Evolutionary conservation across 1,139 yeast species (phyloP).

Genomic region (Scheffersomyces cryptocercus): DNA sequence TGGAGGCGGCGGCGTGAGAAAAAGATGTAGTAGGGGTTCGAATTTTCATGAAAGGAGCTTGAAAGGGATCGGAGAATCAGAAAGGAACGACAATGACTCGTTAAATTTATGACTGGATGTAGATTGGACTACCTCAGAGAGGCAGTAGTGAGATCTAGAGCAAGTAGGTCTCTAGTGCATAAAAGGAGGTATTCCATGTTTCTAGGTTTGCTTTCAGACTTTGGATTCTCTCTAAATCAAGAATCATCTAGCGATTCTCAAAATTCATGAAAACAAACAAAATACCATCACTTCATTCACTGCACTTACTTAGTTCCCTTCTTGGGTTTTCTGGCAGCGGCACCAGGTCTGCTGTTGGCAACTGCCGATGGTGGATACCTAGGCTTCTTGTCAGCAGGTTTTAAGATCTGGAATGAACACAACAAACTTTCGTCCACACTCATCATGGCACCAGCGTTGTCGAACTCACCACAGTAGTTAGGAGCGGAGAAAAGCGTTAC

Average conservation of each 20-base stretch:
- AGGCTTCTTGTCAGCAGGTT: constrained; percentile 95
- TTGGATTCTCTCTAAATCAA: no score
- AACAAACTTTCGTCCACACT: constrained; percentile 93
- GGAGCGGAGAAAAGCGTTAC: constrained; percentile 96
- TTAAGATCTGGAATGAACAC: constrained; percentile 96
- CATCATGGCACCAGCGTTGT: constrained; percentile 99
- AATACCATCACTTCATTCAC: background rate
- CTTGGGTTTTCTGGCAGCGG: constrained; percentile 75
- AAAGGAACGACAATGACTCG: constrained; percentile 1
- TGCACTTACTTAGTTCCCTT: constrained; percentile 50
- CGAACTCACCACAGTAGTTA: constrained; percentile 97
- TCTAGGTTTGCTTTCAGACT: no score
- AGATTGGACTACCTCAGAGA: background rate
- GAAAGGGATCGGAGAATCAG: background rate
- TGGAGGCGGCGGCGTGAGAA: background rate
- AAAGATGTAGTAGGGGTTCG: background rate
- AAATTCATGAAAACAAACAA: no score
- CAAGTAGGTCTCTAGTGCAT: no score
- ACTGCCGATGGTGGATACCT: constrained; percentile 59
- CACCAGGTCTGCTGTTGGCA: constrained; percentile 55
- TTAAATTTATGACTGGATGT: constrained; percentile 1
- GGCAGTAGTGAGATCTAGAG: no score
- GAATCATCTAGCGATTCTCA: no score
- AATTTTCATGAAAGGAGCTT: background rate
- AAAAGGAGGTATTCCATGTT: no score